Evolutionary conservation across 164 flowering plant genomes (phyloP).

Genomic region (Houttuynia cordata): DNA sequence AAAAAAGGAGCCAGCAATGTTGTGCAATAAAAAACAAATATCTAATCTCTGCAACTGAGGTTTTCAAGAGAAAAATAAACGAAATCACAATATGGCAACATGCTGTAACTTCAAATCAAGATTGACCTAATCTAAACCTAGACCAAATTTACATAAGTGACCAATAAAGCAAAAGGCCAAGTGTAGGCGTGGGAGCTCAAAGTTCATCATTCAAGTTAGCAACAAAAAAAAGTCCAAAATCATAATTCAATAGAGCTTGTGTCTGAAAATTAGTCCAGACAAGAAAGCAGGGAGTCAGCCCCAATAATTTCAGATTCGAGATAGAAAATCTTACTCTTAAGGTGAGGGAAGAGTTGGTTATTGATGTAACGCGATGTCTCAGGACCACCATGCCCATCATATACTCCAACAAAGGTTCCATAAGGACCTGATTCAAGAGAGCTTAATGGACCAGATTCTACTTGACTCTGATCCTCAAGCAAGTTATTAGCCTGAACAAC

Average conservation of each 20-base stretch:
- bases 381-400: slow-evolving; percentile 86
- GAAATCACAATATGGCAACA: too few species aligned
- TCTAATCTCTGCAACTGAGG: too few species aligned
- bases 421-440: slow-evolving; percentile 44
- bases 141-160: too few species aligned
- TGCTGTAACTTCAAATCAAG: too few species aligned
- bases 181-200: too few species aligned
- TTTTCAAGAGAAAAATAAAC: too few species aligned
- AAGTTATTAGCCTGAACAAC: slow-evolving; percentile 71
- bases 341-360: slow-evolving; percentile 55
- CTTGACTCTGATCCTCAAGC: slow-evolving; percentile 75
- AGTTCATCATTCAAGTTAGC: too few species aligned
- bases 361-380: slow-evolving; percentile 67
- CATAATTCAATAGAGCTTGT: neutral
- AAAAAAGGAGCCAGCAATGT: too few species aligned
- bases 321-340: slow-evolving; percentile 39
- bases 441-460: slow-evolving; percentile 62
- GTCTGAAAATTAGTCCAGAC: neutral
- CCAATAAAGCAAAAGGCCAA: too few species aligned
- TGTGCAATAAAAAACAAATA: too few species aligned
- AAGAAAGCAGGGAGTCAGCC: neutral
- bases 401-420: slow-evolving; percentile 72
- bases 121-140: too few species aligned
- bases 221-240: neutral
- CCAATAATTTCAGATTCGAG: neutral